Evolutionary conservation across 1,284 basidiomycete species (phyloP).

Genomic region (Sanguinoderma infundibulare): DNA sequence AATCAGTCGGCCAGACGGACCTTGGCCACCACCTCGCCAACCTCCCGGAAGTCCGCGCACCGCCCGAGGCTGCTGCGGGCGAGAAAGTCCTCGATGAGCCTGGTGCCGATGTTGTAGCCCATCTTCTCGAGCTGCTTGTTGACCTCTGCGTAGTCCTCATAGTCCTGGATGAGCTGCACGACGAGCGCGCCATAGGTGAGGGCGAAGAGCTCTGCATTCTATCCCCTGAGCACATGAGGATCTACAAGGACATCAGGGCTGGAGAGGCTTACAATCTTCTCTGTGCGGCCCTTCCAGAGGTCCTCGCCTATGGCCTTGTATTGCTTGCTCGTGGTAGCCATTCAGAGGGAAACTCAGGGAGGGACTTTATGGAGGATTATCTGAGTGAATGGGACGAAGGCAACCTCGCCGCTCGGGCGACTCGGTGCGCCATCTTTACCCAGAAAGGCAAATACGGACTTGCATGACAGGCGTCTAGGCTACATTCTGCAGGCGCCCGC

Average conservation of each 20-base stretch:
- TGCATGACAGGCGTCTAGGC: neutral
- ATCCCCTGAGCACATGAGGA: slow-evolving; percentile 31
- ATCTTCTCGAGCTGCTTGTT: slow-evolving; percentile 88
- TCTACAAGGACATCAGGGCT: slow-evolving; percentile 2
- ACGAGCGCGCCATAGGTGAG: slow-evolving; percentile 98
- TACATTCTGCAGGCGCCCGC: neutral
- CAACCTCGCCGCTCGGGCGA: no score
- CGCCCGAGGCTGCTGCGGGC: slow-evolving; percentile 86
- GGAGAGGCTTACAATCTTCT: slow-evolving; percentile 78
- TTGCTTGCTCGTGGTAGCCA: slow-evolving; percentile 79
- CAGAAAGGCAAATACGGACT: neutral
- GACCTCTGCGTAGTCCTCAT: slow-evolving; percentile 94
- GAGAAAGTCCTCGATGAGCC: slow-evolving; percentile 97
- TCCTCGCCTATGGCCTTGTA: slow-evolving; percentile 88
- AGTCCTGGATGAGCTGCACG: slow-evolving; percentile 98
- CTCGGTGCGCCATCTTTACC: no score
- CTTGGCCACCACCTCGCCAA: slow-evolving; percentile 93
- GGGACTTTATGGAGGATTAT: neutral
- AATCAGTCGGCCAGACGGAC: slow-evolving; percentile 42
- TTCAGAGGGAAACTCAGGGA: slow-evolving; percentile 14
- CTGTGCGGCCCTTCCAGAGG: slow-evolving; percentile 87
- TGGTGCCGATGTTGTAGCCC: slow-evolving; percentile 98
- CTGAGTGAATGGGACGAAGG: neutral
- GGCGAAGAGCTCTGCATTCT: slow-evolving; percentile 98
- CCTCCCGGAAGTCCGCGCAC: slow-evolving; percentile 92